A percentile compares a stretch with the other conserved stretches of the same genome.
phyloP scores from a whole-genome alignment of 2,329 filamentous ascomycete species.

The Apiospora hydei region DNA sequence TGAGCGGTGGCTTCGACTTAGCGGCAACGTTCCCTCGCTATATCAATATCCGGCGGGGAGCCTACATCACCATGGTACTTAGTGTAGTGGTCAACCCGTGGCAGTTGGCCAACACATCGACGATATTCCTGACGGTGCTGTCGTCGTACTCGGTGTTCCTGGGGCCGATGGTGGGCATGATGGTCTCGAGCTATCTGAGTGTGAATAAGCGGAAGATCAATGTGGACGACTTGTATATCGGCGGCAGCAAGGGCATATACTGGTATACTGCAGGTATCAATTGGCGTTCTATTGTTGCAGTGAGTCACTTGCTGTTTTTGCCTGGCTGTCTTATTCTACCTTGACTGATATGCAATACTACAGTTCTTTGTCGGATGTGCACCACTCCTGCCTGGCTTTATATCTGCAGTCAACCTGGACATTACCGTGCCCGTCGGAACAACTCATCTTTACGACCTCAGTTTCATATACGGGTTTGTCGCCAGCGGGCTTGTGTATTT shows the following conservation, averaged over 20 bases:
- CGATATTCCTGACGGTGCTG: constrained; percentile 49
- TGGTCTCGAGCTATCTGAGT: constrained; percentile 52
- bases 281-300: constrained; percentile 49
- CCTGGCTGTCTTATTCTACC: neutral
- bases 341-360: neutral
- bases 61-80: constrained; percentile 42
- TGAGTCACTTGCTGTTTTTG: constrained; percentile 37
- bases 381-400: neutral
- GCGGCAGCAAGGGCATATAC: constrained; percentile 44
- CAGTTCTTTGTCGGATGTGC: neutral
- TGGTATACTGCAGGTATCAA: constrained; percentile 51
- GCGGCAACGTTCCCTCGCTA: constrained; percentile 48
- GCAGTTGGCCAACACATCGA: constrained; percentile 39
- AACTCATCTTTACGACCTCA: constrained; percentile 48
- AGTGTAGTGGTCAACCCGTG: constrained; percentile 35
- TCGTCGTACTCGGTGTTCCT: constrained; percentile 52
- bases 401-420: neutral
- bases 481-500: constrained; percentile 43
- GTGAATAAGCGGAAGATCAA: constrained; percentile 45
- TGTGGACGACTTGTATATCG: constrained; percentile 45
- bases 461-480: constrained; percentile 48
- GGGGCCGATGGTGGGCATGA: constrained; percentile 49
- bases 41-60: constrained; percentile 47
- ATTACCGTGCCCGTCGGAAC: constrained; percentile 45
- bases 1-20: constrained; percentile 49